A percentile compares a stretch with the other conserved stretches of the same genome.
phyloP scores from a whole-genome alignment of 129 eudicot species.

The Escallonia herrerae region DNA sequence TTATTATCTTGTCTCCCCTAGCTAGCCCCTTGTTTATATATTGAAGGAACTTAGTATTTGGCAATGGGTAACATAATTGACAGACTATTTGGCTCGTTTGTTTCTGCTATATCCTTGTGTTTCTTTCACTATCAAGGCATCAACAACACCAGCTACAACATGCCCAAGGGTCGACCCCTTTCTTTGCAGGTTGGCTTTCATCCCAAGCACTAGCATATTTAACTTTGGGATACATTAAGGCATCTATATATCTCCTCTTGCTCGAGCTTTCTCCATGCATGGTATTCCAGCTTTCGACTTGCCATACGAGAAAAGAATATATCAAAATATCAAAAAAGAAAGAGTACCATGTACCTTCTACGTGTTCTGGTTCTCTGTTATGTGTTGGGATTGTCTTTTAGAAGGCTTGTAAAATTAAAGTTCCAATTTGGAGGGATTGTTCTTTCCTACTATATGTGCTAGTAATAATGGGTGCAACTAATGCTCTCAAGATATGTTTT shows the following conservation, averaged over 20 bases:
- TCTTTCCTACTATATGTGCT: too few species aligned
- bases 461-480: too few species aligned
- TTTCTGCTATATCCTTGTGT: slow-evolving; percentile 35
- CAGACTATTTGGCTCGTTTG: slow-evolving; percentile 38
- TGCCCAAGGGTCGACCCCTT: slow-evolving; percentile 75
- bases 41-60: background rate
- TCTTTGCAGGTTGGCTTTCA: slow-evolving; percentile 62
- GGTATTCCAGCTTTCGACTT: background rate
- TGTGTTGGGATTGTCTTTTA: too few species aligned
- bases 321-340: slow-evolving; percentile 11
- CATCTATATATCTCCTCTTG: slow-evolving; percentile 1
- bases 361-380: too few species aligned
- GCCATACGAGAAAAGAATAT: background rate
- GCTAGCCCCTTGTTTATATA: slow-evolving; percentile 9
- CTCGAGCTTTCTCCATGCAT: background rate
- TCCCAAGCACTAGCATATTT: background rate
- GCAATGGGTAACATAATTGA: slow-evolving; percentile 38
- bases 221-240: background rate
- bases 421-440: too few species aligned
- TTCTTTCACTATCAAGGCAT: slow-evolving; percentile 45
- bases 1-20: background rate
- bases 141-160: slow-evolving; percentile 29
- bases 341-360: background rate
- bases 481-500: too few species aligned
- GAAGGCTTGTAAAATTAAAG: too few species aligned